Percentiles rank a stretch among this genome's conserved stretches.
Conservation (phyloP, 2,329 filamentous ascomycete species). For the Blumeria graminis region DNA sequence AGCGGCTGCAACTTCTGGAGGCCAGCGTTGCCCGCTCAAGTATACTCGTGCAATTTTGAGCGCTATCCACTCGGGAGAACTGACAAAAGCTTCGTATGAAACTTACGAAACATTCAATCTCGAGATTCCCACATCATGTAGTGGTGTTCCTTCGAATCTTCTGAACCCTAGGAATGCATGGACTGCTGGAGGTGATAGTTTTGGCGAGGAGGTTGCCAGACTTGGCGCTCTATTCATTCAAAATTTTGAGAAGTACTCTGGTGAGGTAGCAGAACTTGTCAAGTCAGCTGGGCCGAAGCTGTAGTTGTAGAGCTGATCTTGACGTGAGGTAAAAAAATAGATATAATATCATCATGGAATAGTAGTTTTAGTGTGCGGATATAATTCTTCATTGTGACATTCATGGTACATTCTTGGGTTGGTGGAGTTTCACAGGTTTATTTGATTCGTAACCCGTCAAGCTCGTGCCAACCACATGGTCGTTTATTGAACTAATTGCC, state of each 20-base stretch:
- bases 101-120: slow-evolving; percentile 94
- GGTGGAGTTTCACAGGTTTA: no score
- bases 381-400: no score
- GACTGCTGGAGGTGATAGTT: slow-evolving; percentile 60
- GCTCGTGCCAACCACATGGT: no score
- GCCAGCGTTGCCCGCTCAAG: slow-evolving; percentile 92
- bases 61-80: slow-evolving; percentile 89
- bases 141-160: slow-evolving; percentile 69
- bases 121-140: slow-evolving; percentile 76
- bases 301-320: no score
- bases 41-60: slow-evolving; percentile 97
- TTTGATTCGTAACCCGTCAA: no score
- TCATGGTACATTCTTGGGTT: no score
- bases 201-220: slow-evolving; percentile 73
- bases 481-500: no score
- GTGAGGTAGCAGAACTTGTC: slow-evolving; percentile 59
- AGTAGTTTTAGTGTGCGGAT: no score
- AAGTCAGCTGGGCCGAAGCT: slow-evolving; percentile 35
- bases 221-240: slow-evolving; percentile 74
- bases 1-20: slow-evolving; percentile 69
- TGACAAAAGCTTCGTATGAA: slow-evolving; percentile 83
- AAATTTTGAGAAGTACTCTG: slow-evolving; percentile 93
- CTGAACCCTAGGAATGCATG: slow-evolving; percentile 88
- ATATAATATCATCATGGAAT: no score
- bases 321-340: no score